These are phyloP conservation scores for Biscutella laevigata DNA, from an alignment of 441 rosid genomes.

Conservation along the genomic window DNA sequence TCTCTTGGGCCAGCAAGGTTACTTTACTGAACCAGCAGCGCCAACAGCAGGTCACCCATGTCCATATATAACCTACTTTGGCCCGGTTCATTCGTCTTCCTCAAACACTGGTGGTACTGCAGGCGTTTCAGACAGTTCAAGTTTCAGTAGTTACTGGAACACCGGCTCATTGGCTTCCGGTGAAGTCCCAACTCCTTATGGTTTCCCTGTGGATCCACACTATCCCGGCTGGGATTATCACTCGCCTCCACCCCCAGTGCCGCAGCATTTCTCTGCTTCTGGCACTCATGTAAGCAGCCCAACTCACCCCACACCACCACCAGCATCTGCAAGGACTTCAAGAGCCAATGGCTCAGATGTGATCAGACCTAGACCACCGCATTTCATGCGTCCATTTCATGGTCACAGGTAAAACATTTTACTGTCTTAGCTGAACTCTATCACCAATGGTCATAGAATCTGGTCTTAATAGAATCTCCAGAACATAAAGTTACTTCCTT, in stretches of 20 bases:
- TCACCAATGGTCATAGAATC: neutral
- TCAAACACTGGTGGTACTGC: conserved; percentile 54
- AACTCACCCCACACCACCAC: conserved; percentile 57
- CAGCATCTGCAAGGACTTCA: conserved; percentile 49
- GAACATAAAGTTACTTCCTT: too few species aligned
- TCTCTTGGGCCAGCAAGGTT: conserved; percentile 63
- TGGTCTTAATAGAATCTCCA: neutral
- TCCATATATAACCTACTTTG: conserved; percentile 81
- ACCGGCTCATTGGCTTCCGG: conserved; percentile 58
- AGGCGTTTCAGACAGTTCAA: conserved; percentile 62
- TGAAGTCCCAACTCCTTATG: conserved; percentile 62
- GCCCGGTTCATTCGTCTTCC: conserved; percentile 76
- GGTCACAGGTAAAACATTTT: conserved; percentile 61
- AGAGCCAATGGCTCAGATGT: conserved; percentile 49
- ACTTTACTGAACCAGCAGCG: conserved; percentile 64
- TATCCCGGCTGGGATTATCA: conserved; percentile 87
- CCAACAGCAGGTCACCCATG: conserved; percentile 75
- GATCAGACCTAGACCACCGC: conserved; percentile 71
- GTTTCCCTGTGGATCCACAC: conserved; percentile 72
- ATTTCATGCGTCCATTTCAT: conserved; percentile 63
- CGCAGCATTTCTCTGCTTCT: conserved; percentile 46
- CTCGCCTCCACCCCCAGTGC: conserved; percentile 35
- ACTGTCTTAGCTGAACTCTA: neutral
- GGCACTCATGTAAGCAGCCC: conserved; percentile 42
- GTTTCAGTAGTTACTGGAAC: conserved; percentile 62